Evolutionary conservation across 306 rosid genomes (phyloP).

Genomic region (Mimosa bimucronata): DNA sequence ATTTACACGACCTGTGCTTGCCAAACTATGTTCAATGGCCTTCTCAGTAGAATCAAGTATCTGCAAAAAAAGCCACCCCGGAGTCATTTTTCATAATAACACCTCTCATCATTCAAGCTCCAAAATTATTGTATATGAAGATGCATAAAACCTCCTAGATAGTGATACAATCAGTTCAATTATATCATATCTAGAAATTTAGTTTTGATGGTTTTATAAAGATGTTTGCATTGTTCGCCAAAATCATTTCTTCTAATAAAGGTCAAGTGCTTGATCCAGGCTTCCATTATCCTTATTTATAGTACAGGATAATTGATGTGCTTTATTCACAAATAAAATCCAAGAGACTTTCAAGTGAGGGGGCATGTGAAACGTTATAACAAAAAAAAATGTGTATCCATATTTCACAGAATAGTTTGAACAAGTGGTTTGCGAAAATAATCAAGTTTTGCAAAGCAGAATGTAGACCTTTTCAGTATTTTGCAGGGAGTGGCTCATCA

Average conservation of each 20-base stretch:
- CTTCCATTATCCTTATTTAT: neutral
- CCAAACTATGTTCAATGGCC: constrained; percentile 88
- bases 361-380: neutral
- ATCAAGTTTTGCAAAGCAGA: constrained; percentile 10
- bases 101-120: neutral
- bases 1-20: constrained; percentile 85
- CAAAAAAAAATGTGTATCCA: neutral
- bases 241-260: neutral
- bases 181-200: neutral
- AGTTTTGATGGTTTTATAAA: too few relatives aligned
- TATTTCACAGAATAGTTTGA: neutral
- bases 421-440: neutral
- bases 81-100: neutral
- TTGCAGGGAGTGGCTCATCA: constrained; percentile 79
- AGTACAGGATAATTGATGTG: neutral
- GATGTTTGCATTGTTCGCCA: neutral
- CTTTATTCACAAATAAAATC: neutral
- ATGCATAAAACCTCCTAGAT: neutral
- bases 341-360: neutral
- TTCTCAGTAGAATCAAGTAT: constrained; percentile 86
- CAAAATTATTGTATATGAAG: neutral
- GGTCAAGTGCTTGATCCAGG: neutral
- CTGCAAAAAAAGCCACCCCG: constrained; percentile 51
- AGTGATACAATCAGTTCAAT: neutral
- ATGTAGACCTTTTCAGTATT: constrained; percentile 75